Percentiles rank a stretch among this genome's conserved stretches.
These are phyloP conservation scores for Saccharomycopsis amapae DNA, from an alignment of 805 yeast species.

Conservation along the genomic window DNA sequence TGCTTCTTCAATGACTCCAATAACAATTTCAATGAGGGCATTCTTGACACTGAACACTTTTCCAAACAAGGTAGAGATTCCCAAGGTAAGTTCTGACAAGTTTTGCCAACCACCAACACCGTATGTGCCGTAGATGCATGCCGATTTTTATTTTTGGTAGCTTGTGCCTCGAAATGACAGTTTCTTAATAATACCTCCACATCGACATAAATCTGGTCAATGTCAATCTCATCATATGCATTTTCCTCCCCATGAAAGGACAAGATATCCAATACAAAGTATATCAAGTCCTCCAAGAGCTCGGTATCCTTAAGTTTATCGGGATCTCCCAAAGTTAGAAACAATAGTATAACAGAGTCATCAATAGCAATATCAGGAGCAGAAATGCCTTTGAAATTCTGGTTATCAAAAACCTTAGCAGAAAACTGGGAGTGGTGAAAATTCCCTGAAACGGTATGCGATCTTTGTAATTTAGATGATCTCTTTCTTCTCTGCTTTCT, in stretches of 20 bases:
- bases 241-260: constrained; percentile 57
- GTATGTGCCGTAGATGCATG: too few species aligned
- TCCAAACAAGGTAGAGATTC: constrained; percentile 63
- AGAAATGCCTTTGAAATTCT: constrained; percentile 15
- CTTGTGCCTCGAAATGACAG: constrained; percentile 23
- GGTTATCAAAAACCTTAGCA: neutral
- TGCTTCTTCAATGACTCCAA: constrained; percentile 31
- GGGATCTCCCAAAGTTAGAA: constrained; percentile 41
- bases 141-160: too few species aligned
- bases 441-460: neutral
- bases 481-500: constrained; percentile 29
- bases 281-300: constrained; percentile 54
- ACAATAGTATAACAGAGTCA: constrained; percentile 42
- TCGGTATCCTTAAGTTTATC: constrained; percentile 29
- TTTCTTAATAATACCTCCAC: constrained; percentile 40
- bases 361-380: constrained; percentile 39
- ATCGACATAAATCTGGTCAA: constrained; percentile 47
- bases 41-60: constrained; percentile 54
- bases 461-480: neutral
- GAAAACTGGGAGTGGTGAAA: neutral
- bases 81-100: constrained; percentile 80
- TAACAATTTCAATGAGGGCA: constrained; percentile 57
- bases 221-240: constrained; percentile 59
- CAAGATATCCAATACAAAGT: constrained; percentile 53
- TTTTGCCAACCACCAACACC: constrained; percentile 61